Evolutionary conservation across 1,139 yeast species (phyloP).

Genomic region (Protomyces inundatus): DNA sequence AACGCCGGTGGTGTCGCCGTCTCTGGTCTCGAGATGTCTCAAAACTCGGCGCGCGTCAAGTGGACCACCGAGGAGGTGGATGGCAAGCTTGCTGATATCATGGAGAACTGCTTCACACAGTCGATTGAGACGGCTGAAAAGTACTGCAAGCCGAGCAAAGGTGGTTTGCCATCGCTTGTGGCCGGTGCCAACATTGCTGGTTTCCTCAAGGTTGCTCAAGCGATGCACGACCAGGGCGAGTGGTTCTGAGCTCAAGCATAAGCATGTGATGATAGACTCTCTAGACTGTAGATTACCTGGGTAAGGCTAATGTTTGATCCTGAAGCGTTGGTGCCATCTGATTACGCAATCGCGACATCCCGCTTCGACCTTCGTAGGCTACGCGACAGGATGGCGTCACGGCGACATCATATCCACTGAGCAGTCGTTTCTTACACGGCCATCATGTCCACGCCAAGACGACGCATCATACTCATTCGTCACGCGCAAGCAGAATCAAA

Average conservation of each 20-base stretch:
- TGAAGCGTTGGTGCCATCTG: no score
- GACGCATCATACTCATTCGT: not conserved
- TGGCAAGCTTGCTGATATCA: slow-evolving; percentile 75
- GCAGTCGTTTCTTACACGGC: no score
- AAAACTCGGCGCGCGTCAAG: slow-evolving; percentile 86
- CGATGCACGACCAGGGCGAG: slow-evolving; percentile 97
- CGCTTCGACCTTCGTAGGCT: no score
- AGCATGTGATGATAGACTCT: no score
- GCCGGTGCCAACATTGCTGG: slow-evolving; percentile 99
- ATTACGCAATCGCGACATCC: no score
- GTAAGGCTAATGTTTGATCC: no score
- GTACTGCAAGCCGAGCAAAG: slow-evolving; percentile 65
- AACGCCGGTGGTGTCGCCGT: slow-evolving; percentile 99
- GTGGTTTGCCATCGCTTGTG: slow-evolving; percentile 81
- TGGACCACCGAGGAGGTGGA: slow-evolving; percentile 93
- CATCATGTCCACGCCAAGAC: not conserved
- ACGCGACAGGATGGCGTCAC: no score
- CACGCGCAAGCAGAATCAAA: slow-evolving; percentile 10
- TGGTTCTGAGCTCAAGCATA: slow-evolving; percentile 37
- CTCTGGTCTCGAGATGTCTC: slow-evolving; percentile 98
- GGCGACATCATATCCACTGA: no score
- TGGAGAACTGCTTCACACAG: slow-evolving; percentile 88
- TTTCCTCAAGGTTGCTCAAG: slow-evolving; percentile 95
- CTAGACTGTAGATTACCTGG: no score
- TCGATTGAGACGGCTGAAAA: slow-evolving; percentile 81